Base-by-base conservation (phyloP, 345 rosid genomes). In the Dovyalis caffra region DNA sequence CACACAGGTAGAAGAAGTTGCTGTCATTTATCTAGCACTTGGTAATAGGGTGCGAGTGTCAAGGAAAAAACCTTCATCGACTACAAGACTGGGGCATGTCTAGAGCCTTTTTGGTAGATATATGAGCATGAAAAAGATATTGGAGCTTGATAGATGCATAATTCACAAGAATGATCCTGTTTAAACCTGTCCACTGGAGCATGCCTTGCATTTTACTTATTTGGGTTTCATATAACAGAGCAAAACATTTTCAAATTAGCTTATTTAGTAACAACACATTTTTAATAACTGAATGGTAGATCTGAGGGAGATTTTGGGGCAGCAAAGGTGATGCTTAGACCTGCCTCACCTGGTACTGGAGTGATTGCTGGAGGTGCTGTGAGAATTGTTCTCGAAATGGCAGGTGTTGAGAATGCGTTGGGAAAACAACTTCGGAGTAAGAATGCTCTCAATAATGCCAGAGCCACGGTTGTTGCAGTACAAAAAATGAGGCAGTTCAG, bases 291-390 rank as follows among this genome's bases (percentile, higher is more conserved):
- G 51, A 53, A 29, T 83, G 76, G 76, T 86, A 95, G 95, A 78
- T 77, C 97, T 28, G 95, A 91, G 1, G 97, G 95, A 14, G 90
- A 90, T 66, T 90, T 75, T 66, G 99, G 97, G 76, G 99, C 97
- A 61, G 97, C 97, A 0, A 87, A 79, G 82, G 97, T 95, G 88
- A 95, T 92, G 97, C 94, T 92, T 63, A 89, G 97, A 85, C 97
- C 97, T 20, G 92, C 97, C 62, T 84, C 92, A 37, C 97, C 97
- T 25, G 99, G 99, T 75, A 89, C 97, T 0, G 99, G 99, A 74
- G 97, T 95, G 79, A 89, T 88, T 80, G 97, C 99, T 1, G 97
- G 97, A 80, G 97, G 97, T 73, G 89, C 97, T 23, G 97, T 95
- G 64, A 87, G 94, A 77, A 89, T 90, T 12, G 99, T 92, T 75